phyloP scores from a whole-genome alignment of 495 filamentous ascomycete species.

The Aspergillus affinis region DNA sequence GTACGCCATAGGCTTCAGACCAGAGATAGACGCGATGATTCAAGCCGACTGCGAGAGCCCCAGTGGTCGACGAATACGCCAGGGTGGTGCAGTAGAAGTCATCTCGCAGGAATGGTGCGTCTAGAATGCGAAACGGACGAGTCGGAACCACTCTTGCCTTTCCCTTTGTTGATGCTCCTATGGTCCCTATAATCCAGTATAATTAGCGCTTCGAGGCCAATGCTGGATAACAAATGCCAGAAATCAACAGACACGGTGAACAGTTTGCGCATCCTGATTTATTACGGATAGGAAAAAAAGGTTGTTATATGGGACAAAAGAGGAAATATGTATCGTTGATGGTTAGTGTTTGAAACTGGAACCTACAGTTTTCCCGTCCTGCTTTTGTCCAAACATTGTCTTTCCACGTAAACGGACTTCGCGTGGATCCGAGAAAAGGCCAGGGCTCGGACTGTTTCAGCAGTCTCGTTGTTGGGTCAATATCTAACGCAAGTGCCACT shows the following conservation, averaged over 20 bases:
- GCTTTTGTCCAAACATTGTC: constrained; percentile 59
- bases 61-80: constrained; percentile 72
- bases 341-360: background rate
- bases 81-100: constrained; percentile 95
- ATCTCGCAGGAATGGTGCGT: constrained; percentile 84
- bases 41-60: constrained; percentile 82
- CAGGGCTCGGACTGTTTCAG: constrained; percentile 42
- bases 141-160: constrained; percentile 51
- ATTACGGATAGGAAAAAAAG: background rate
- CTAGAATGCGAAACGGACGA: constrained; percentile 82
- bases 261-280: background rate
- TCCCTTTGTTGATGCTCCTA: constrained; percentile 11
- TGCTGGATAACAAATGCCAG: background rate
- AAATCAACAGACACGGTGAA: background rate
- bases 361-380: constrained; percentile 51
- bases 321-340: background rate
- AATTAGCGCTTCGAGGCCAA: background rate
- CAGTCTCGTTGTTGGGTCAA: constrained; percentile 66
- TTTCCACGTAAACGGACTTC: constrained; percentile 51
- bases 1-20: constrained; percentile 68
- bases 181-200: constrained; percentile 23
- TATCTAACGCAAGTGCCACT: constrained; percentile 77
- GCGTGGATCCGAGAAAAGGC: constrained; percentile 17
- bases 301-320: background rate
- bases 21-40: constrained; percentile 82